Base-by-base conservation (phyloP, 2,329 filamentous ascomycete species). In the Trichoderma sp. region DNA sequence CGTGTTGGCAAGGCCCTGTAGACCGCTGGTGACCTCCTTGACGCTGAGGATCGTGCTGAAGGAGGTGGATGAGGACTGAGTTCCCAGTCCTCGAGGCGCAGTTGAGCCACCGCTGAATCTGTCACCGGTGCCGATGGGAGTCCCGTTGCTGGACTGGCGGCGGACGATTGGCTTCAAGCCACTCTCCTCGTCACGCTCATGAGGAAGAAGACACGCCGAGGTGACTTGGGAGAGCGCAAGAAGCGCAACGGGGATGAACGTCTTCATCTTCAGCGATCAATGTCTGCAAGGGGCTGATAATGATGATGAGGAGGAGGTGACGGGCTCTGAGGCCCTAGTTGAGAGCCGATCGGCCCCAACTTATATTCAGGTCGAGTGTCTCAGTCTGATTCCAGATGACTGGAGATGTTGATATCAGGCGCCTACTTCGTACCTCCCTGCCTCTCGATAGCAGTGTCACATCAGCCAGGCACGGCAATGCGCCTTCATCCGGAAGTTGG, bases 401-500 rank as follows among this genome's bases (percentile, higher is more conserved):
- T 21, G n/a, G n/a, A 34, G 24, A 24, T 61, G 19, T 44, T 45
- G 54, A 14, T 39, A 12, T 39, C 34, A 39, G 34, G 34, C 34
- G 34, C 34, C 34, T 14, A 14, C 34, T 39, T 39, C 12, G 34
- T 39, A 10, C 34, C 34, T 39, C 34, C 34, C 52, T n/a, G 17
- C 34, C 15, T 41, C 10, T 44, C 12, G 45, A 52, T 51, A 61
- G 47, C 39, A 44, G 24, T 52, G 58, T 61, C 48, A 44, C 47
- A 34, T 44, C 10, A 26, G 44, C 28, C 21, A 3, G 17, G 10
- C 19, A 26, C 58, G 58, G 58, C 58, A 61, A 44, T 61, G 34
- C 58, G 39, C 58, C 58, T 44, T 19, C 58, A 61, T 61, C 34
- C n/a, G 58, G 58, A 61, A 61, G 58, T 39, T 61, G 58, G 34